Evolutionary conservation across 306 rosid genomes (phyloP).

Genomic region (Sphenostylis stenocarpa): DNA sequence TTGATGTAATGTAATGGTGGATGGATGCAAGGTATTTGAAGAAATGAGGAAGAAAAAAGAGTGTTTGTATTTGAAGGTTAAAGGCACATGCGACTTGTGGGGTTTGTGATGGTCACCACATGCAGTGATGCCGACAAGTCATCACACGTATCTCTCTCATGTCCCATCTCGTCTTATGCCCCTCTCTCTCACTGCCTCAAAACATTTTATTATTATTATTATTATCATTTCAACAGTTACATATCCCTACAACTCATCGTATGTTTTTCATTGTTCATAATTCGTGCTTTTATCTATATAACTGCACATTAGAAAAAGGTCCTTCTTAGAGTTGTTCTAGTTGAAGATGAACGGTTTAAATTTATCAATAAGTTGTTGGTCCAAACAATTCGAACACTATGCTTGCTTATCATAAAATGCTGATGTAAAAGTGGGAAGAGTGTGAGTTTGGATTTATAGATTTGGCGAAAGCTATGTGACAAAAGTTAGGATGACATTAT

Average conservation of each 20-base stretch:
- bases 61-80: not conserved
- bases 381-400: no score
- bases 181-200: not conserved
- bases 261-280: not conserved
- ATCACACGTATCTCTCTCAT: slow-evolving; percentile 36
- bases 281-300: not conserved
- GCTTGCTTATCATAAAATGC: no score
- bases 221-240: not conserved
- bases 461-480: no score
- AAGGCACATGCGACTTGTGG: slow-evolving; percentile 37
- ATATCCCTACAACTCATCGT: not conserved
- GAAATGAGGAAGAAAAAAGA: no score
- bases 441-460: no score
- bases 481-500: no score
- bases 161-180: not conserved
- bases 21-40: no score
- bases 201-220: not conserved
- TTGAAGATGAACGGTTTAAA: no score
- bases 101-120: slow-evolving; percentile 43
- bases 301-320: not conserved
- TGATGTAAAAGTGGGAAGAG: no score
- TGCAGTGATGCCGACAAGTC: slow-evolving; percentile 35
- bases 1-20: no score
- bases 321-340: not conserved
- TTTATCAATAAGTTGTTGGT: no score